Conservation (phyloP, 139 green algal genomes). For the Astrephomene gubernaculifera region DNA sequence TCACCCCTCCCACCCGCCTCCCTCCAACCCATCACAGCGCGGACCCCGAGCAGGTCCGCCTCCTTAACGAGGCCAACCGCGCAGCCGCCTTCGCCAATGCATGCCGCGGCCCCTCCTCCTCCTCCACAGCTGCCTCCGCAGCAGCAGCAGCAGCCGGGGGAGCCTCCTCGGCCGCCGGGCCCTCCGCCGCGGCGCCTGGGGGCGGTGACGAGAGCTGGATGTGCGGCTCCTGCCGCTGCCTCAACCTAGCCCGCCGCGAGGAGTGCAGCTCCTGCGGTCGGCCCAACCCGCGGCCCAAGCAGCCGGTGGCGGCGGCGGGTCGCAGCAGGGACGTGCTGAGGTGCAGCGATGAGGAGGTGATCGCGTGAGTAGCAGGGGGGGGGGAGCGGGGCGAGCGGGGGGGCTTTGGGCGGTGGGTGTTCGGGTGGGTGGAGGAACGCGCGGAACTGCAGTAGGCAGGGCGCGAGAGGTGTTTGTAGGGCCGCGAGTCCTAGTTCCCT, state of each 20-base stretch:
- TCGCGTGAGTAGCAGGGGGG: neutral
- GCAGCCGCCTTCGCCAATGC: slow-evolving; percentile 40
- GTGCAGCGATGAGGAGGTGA: slow-evolving; percentile 20
- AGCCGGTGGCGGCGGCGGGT: no score
- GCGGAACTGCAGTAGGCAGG: neutral
- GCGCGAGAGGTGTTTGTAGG: neutral
- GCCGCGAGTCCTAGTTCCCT: no score
- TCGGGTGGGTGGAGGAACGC: neutral
- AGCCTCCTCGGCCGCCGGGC: neutral
- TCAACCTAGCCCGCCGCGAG: slow-evolving; percentile 40
- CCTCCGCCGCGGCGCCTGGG: neutral
- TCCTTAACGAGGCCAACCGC: slow-evolving; percentile 55
- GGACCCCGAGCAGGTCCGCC: slow-evolving; percentile 28
- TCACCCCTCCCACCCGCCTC: neutral
- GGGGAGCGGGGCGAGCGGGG: neutral
- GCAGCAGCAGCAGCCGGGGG: neutral
- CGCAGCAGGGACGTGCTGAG: slow-evolving; percentile 30
- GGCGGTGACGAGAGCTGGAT: slow-evolving; percentile 45
- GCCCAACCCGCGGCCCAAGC: slow-evolving; percentile 38
- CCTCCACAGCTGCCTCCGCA: neutral
- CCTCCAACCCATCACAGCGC: slow-evolving; percentile 29
- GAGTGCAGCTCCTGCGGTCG: slow-evolving; percentile 54
- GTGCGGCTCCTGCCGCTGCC: slow-evolving; percentile 37
- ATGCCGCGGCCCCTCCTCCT: neutral
- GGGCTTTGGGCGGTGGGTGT: neutral